These are phyloP conservation scores for Helenozyma rhizophorensis DNA, from an alignment of 805 yeast species.

Conservation along the genomic window DNA sequence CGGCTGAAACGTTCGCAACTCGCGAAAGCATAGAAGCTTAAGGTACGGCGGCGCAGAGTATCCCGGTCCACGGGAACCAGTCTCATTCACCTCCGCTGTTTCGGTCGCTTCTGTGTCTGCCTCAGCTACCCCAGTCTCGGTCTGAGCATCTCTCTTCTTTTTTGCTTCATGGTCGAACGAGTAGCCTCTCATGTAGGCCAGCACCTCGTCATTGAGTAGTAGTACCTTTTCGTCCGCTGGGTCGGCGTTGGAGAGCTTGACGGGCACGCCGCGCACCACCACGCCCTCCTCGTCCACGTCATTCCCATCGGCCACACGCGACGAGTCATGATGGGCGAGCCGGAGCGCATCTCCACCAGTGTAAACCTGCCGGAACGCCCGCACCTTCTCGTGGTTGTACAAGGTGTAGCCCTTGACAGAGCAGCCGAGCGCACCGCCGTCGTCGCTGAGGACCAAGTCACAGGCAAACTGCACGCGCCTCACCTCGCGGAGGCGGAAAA, in stretches of 20 bases:
- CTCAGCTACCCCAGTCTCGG: slow-evolving; percentile 3
- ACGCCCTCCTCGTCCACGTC: slow-evolving; percentile 40
- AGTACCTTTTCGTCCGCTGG: slow-evolving; percentile 28
- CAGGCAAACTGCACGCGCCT: slow-evolving; percentile 60
- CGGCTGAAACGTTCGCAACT: slow-evolving; percentile 40
- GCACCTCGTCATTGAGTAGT: slow-evolving; percentile 21
- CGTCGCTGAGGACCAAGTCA: slow-evolving; percentile 52
- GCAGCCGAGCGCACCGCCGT: slow-evolving; percentile 43
- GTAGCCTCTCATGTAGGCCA: slow-evolving; percentile 26
- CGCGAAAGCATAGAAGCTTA: slow-evolving; percentile 65
- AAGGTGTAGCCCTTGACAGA: slow-evolving; percentile 71
- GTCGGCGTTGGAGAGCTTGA: slow-evolving; percentile 2
- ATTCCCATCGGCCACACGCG: slow-evolving; percentile 31
- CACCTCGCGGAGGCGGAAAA: slow-evolving; percentile 57
- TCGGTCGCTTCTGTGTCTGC: slow-evolving; percentile 5
- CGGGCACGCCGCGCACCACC: slow-evolving; percentile 42
- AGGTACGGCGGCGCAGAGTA: slow-evolving; percentile 44
- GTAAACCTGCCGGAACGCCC: slow-evolving; percentile 49
- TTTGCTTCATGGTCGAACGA: slow-evolving; percentile 29
- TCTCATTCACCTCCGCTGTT: slow-evolving; percentile 5
- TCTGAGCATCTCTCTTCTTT: too few species aligned
- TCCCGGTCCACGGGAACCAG: too few species aligned
- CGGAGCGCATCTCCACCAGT: slow-evolving; percentile 48
- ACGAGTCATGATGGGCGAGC: slow-evolving; percentile 38
- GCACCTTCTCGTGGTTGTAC: slow-evolving; percentile 49